Base-by-base conservation (phyloP, 2,329 filamentous ascomycete genomes). In the Pleomassaria siparia region DNA sequence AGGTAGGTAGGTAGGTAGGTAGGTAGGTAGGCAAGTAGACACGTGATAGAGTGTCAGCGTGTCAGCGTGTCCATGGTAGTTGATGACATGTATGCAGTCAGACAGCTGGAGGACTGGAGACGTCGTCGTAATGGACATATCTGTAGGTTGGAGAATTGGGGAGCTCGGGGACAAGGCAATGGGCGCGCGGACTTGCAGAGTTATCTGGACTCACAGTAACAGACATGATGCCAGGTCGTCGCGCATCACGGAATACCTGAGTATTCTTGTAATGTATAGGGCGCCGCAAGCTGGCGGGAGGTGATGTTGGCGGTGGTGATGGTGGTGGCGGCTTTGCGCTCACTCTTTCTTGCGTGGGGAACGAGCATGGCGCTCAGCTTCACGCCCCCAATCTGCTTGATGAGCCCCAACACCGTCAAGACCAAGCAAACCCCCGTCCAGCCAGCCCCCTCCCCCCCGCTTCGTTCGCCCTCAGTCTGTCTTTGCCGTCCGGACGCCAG, bases 171-270 rank as follows among this genome's bases (percentile, higher is more conserved):
- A 25, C 16, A 33, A 28, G 30, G 45, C 11, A 43, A 26, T n/a
- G n/a, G n/a, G 22, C 25, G n/a, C n/a, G n/a, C n/a, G n/a, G n/a
- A 28, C 7, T 44, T 35, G 36, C 20, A 8, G 16, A 13, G 16
- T 5, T 40, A 5, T 20, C 18, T 13, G 36, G 12, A 62, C 67
- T 56, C 60, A 73, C 71, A 13, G 76, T 78, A 56, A 78, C 74
- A 45, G 76, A 75, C 76, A 79, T 78, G 62, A 51, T 59, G 54
- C 44, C 45, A 44, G 53, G 24, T 49, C 40, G 46, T 43, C 32
- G 49, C 25, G 46, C 50, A 56, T 56, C 22, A 37, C 26, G 20
- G 29, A 24, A 22, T 2, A 4, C 16, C 16, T 3, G n/a, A n/a
- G n/a, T n/a, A n/a, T n/a, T n/a, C n/a, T n/a, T n/a, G n/a, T n/a